These are phyloP conservation scores for Andrographis paniculata DNA, from an alignment of 305 asterid species.

Conservation along the genomic window DNA sequence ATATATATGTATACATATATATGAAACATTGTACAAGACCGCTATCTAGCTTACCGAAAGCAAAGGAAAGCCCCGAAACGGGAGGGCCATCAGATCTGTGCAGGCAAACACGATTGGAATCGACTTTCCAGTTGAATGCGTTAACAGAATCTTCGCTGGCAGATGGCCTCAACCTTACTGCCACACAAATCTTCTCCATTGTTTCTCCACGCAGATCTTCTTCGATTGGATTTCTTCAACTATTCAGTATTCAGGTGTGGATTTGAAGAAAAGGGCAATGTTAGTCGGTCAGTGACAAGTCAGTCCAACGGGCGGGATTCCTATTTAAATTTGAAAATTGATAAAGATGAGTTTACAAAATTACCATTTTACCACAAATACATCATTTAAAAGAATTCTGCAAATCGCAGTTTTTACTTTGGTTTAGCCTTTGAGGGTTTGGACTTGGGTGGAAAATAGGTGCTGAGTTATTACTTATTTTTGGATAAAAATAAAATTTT, in stretches of 20 bases:
- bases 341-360: background rate
- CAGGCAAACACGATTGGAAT: slow-evolving; percentile 70
- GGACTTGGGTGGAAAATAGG: too few relatives aligned
- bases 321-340: background rate
- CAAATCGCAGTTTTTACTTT: too few relatives aligned
- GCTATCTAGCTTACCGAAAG: slow-evolving; percentile 50
- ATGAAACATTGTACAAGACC: too few relatives aligned
- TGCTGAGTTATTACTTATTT: too few relatives aligned
- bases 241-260: background rate
- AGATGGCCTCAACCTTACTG: slow-evolving; percentile 84
- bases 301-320: slow-evolving; percentile 1
- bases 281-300: too few relatives aligned
- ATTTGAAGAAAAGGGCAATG: background rate
- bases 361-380: too few relatives aligned
- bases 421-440: too few relatives aligned
- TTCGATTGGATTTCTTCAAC: background rate
- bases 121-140: slow-evolving; percentile 75
- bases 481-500: too few relatives aligned
- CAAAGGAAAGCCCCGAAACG: slow-evolving; percentile 63
- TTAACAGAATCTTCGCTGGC: slow-evolving; percentile 34
- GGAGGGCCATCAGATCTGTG: slow-evolving; percentile 74
- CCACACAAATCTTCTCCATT: slow-evolving; percentile 94
- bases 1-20: background rate
- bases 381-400: too few relatives aligned
- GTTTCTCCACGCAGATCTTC: background rate